These are phyloP conservation scores for Cyberlindnera euphorbiiphila DNA, from an alignment of 805 yeast species.

Conservation along the genomic window DNA sequence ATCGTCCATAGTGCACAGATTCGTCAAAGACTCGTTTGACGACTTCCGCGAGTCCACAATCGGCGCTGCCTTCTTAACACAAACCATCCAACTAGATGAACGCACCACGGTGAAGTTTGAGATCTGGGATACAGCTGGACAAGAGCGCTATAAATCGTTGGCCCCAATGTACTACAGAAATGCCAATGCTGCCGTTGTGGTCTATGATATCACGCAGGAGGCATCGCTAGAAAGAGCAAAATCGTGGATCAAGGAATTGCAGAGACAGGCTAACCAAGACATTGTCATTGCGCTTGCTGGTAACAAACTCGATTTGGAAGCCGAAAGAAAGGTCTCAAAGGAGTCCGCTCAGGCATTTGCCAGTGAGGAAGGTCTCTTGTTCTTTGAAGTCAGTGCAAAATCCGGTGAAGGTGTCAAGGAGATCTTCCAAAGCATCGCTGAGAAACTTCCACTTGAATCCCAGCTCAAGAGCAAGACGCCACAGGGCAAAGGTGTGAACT, in stretches of 20 bases:
- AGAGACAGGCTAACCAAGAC: constrained; percentile 60
- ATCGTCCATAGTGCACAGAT: constrained; percentile 62
- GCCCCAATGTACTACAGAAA: constrained; percentile 84
- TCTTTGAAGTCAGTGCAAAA: constrained; percentile 57
- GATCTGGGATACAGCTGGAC: constrained; percentile 88
- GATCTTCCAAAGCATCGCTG: constrained; percentile 47
- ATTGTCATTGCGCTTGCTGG: constrained; percentile 71
- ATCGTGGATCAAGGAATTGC: constrained; percentile 73
- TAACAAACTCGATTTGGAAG: constrained; percentile 62
- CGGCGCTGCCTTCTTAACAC: constrained; percentile 81
- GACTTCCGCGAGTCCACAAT: constrained; percentile 75
- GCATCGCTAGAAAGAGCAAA: constrained; percentile 65
- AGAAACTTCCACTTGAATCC: constrained; percentile 35
- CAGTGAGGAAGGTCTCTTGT: constrained; percentile 45
- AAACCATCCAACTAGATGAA: constrained; percentile 53
- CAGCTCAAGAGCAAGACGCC: constrained; percentile 22
- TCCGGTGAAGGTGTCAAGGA: constrained; percentile 48
- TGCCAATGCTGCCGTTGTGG: constrained; percentile 77
- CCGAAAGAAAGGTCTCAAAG: constrained; percentile 41
- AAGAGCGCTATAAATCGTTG: constrained; percentile 70
- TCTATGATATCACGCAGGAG: constrained; percentile 68
- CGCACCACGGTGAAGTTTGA: constrained; percentile 62
- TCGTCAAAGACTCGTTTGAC: constrained; percentile 70
- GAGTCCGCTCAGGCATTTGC: constrained; percentile 53
- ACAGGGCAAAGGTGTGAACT: constrained; percentile 29